A percentile compares a stretch with the other conserved stretches of the same genome.
These are phyloP conservation scores for Trypanosoma platydactyli DNA, from an alignment of 208 protist genomes.

Conservation along the genomic window DNA sequence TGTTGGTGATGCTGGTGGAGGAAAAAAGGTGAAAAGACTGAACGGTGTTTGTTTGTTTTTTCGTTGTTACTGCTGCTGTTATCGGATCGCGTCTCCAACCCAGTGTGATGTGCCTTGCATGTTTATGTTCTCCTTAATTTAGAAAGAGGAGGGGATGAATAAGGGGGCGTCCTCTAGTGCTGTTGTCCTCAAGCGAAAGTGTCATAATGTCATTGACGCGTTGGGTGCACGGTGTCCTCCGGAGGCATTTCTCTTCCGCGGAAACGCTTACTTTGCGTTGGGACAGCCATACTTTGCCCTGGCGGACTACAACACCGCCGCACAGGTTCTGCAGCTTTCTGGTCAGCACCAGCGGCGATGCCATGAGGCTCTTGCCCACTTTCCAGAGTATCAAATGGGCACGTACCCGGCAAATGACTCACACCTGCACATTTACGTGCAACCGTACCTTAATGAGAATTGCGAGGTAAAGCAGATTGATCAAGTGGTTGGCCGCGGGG, in stretches of 20 bases:
- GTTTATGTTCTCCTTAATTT: background rate
- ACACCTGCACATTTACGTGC: constrained; percentile 78
- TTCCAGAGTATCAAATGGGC: constrained; percentile 61
- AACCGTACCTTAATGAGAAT: constrained; percentile 53
- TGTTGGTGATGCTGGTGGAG: too few relatives aligned
- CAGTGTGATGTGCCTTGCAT: too few relatives aligned
- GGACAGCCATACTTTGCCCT: constrained; percentile 83
- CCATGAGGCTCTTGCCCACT: constrained; percentile 38
- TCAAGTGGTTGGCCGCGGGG: constrained; percentile 40
- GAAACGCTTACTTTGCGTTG: constrained; percentile 85
- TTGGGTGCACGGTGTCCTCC: constrained; percentile 69
- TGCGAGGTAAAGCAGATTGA: constrained; percentile 42
- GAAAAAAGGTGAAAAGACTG: too few relatives aligned
- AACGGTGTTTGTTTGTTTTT: too few relatives aligned
- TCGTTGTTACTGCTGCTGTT: too few relatives aligned
- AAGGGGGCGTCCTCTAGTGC: constrained; percentile 27
- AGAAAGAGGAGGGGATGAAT: constrained; percentile 8
- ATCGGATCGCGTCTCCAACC: too few relatives aligned
- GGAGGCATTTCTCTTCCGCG: constrained; percentile 83
- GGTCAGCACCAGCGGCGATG: constrained; percentile 62
- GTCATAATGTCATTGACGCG: constrained; percentile 79
- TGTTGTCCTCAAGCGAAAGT: constrained; percentile 65
- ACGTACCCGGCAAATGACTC: constrained; percentile 66
- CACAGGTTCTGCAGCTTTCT: constrained; percentile 54
- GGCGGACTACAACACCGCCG: constrained; percentile 83